phyloP scores from a whole-genome alignment of 306 rosid genomes.

The Neltuma alba region DNA sequence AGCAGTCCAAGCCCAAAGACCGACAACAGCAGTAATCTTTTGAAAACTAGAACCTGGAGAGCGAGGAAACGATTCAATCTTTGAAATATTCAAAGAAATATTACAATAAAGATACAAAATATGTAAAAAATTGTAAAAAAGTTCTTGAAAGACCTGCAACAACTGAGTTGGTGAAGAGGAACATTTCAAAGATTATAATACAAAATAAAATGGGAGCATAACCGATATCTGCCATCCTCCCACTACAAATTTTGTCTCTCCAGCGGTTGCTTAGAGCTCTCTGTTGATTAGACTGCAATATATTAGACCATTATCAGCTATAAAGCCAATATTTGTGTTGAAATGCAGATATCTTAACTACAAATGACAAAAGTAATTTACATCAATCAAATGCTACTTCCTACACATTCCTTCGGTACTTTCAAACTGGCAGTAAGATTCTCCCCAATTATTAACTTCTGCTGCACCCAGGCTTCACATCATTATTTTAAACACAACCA shows the following conservation, averaged over 20 bases:
- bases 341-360: constrained; percentile 1
- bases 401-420: constrained; percentile 14
- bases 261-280: constrained; percentile 49
- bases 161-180: constrained; percentile 81
- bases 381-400: constrained; percentile 10
- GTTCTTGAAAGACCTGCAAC: constrained; percentile 62
- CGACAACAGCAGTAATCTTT: constrained; percentile 84
- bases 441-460: constrained; percentile 25
- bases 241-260: constrained; percentile 55
- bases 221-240: constrained; percentile 62
- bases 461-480: constrained; percentile 5
- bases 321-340: constrained; percentile 9
- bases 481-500: constrained; percentile 12
- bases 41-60: constrained; percentile 71
- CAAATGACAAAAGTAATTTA: constrained; percentile 18
- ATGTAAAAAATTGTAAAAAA: constrained; percentile 30
- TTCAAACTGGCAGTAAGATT: constrained; percentile 11
- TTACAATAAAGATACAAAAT: constrained; percentile 14
- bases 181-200: constrained; percentile 49
- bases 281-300: constrained; percentile 73
- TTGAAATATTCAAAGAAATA: constrained; percentile 23
- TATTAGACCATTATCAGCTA: constrained; percentile 36
- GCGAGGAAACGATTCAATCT: constrained; percentile 45
- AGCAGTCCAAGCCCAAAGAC: constrained; percentile 88
- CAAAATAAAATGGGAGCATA: constrained; percentile 77